phyloP scores from a whole-genome alignment of 2,329 filamentous ascomycete genomes.

The Metarhizium brunneum region DNA sequence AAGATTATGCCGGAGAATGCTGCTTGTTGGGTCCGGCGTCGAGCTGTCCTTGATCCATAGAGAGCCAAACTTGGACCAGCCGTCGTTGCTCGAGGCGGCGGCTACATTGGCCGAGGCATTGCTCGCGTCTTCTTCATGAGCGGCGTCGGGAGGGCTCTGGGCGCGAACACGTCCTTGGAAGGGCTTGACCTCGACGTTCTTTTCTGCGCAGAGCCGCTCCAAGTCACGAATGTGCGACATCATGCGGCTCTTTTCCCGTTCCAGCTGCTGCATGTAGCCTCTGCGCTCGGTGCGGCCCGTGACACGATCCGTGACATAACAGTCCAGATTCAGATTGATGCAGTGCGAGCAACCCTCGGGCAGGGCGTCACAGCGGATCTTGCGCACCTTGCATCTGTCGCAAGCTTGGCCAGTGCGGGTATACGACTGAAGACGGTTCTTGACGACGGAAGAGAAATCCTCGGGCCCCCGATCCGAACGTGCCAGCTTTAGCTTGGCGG shows the following conservation, averaged over 20 bases:
- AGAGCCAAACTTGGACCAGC: slow-evolving; percentile 23
- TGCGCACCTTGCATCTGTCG: slow-evolving; percentile 83
- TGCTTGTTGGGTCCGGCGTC: slow-evolving; percentile 8
- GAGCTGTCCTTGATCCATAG: slow-evolving; percentile 25
- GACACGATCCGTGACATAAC: slow-evolving; percentile 79
- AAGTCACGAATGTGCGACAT: slow-evolving; percentile 58
- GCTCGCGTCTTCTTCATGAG: slow-evolving; percentile 17
- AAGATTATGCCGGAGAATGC: slow-evolving; percentile 15
- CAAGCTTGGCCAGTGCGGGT: slow-evolving; percentile 73
- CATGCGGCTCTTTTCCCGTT: slow-evolving; percentile 62
- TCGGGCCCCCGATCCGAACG: slow-evolving; percentile 37
- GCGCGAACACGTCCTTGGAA: slow-evolving; percentile 26
- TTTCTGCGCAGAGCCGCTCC: slow-evolving; percentile 53
- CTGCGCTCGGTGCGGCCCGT: slow-evolving; percentile 71
- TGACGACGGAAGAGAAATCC: slow-evolving; percentile 47
- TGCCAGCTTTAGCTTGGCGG: slow-evolving; percentile 36
- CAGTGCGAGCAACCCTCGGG: slow-evolving; percentile 78
- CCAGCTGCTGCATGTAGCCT: slow-evolving; percentile 69
- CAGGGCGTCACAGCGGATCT: slow-evolving; percentile 78
- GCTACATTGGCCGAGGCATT: slow-evolving; percentile 12
- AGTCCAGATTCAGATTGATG: slow-evolving; percentile 64
- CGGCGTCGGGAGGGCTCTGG: slow-evolving; percentile 16
- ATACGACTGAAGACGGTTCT: slow-evolving; percentile 45
- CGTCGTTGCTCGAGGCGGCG: slow-evolving; percentile 12
- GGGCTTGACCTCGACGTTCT: slow-evolving; percentile 51